Conservation (phyloP, 345 rosid genomes). For the Gossypium anomalum region DNA sequence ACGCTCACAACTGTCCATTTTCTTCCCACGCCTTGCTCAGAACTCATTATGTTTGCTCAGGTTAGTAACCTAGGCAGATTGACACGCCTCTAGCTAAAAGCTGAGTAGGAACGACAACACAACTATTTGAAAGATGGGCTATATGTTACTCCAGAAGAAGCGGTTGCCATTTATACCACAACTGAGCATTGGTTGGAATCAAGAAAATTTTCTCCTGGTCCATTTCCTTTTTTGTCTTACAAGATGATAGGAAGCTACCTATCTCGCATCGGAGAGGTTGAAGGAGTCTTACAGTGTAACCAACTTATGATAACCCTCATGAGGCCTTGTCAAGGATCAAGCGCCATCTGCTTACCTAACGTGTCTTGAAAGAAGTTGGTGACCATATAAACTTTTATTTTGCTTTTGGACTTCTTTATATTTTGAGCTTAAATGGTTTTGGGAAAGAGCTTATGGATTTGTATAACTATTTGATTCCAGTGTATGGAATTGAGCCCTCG, state of each 20-base stretch:
- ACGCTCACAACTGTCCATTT: no score
- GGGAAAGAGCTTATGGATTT: slow-evolving; percentile 99
- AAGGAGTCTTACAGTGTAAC: slow-evolving; percentile 98
- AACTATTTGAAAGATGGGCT: slow-evolving; percentile 99
- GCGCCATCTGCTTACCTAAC: slow-evolving; percentile 96
- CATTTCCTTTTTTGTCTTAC: slow-evolving; percentile 95
- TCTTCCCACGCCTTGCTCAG: no score
- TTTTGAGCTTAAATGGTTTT: slow-evolving; percentile 18
- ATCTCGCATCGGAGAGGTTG: slow-evolving; percentile 96
- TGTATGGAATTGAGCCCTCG: slow-evolving; percentile 98
- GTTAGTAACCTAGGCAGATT: slow-evolving; percentile 70
- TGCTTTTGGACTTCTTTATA: not conserved
- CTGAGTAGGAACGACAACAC: slow-evolving; percentile 99
- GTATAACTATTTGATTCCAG: slow-evolving; percentile 90
- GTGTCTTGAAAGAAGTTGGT: slow-evolving; percentile 78
- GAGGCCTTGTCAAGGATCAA: slow-evolving; percentile 93
- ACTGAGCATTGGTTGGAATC: slow-evolving; percentile 99
- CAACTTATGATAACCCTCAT: slow-evolving; percentile 98
- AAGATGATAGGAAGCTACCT: slow-evolving; percentile 93
- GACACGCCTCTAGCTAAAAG: slow-evolving; percentile 99
- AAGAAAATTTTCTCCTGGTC: slow-evolving; percentile 93
- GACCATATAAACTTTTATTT: not conserved
- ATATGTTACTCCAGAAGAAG: slow-evolving; percentile 97
- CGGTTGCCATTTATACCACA: slow-evolving; percentile 92
- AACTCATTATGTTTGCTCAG: no score